A percentile compares a stretch with the other conserved stretches of the same genome.
Conservation (phyloP, 73 alveolate species). For the Paramecium octaurelia region DNA sequence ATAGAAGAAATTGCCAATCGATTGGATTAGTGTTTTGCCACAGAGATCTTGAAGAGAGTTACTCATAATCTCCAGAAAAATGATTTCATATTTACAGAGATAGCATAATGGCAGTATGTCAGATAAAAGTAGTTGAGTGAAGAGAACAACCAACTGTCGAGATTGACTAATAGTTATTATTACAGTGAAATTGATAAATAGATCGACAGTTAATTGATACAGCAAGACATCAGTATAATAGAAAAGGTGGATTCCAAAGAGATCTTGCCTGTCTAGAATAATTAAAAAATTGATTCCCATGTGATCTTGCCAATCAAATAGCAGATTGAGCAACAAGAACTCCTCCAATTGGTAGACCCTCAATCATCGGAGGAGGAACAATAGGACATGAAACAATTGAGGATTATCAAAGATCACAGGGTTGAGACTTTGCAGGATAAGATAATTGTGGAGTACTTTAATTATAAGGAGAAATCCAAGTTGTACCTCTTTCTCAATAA, state of each 20-base stretch:
- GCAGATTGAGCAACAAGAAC: neutral
- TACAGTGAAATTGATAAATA: neutral
- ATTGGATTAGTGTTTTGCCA: neutral
- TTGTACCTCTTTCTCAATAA: neutral
- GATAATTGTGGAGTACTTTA: neutral
- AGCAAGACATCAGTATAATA: neutral
- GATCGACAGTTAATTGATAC: neutral
- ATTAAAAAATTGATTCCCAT: neutral
- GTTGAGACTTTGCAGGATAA: neutral
- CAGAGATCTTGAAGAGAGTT: neutral
- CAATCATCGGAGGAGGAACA: neutral
- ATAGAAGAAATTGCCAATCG: neutral
- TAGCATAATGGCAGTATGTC: neutral
- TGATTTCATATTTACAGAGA: neutral
- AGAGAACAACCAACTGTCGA: neutral
- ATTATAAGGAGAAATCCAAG: neutral
- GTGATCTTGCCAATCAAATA: neutral
- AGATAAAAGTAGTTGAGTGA: neutral
- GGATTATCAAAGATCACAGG: neutral
- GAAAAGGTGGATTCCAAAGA: neutral
- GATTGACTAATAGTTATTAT: neutral
- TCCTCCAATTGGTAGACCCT: neutral
- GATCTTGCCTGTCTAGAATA: neutral
- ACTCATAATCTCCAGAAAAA: neutral
- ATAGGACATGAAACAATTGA: neutral